Evolutionary conservation across 1,139 yeast genomes (phyloP).

Genomic region (Cylindricascospora bacillispora): DNA sequence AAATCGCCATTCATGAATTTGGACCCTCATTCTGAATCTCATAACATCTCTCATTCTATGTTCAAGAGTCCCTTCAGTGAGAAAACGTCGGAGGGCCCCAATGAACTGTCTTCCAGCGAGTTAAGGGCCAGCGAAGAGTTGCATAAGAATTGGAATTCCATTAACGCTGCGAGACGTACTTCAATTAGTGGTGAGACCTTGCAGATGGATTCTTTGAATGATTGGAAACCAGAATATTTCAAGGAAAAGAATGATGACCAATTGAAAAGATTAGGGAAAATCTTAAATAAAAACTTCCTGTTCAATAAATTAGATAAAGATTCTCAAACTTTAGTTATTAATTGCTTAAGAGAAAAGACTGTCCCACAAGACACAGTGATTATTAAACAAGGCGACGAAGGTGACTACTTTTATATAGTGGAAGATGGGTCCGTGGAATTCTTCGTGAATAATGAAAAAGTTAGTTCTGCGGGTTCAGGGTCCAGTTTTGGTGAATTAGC

Average conservation of each 20-base stretch:
- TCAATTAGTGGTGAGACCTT: slow-evolving; percentile 71
- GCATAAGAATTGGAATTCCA: slow-evolving; percentile 12
- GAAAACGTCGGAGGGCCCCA: slow-evolving; percentile 1
- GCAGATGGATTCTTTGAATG: slow-evolving; percentile 36
- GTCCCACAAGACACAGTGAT: slow-evolving; percentile 51
- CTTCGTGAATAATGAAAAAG: slow-evolving; percentile 59
- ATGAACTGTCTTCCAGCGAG: slow-evolving; percentile 7
- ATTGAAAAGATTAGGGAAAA: slow-evolving; percentile 50
- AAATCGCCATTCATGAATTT: slow-evolving; percentile 53
- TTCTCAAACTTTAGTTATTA: slow-evolving; percentile 63
- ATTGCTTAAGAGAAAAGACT: slow-evolving; percentile 64
- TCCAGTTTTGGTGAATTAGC: slow-evolving; percentile 95
- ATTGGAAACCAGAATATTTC: slow-evolving; percentile 68
- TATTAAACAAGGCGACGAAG: slow-evolving; percentile 91
- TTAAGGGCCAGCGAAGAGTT: slow-evolving; percentile 32
- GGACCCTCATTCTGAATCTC: slow-evolving; percentile 42
- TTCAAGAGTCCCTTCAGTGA: slow-evolving; percentile 6
- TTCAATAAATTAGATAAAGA: slow-evolving; percentile 67
- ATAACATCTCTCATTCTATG: background rate
- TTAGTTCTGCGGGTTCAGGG: slow-evolving; percentile 69
- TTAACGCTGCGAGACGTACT: slow-evolving; percentile 75
- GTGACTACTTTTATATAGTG: slow-evolving; percentile 84
- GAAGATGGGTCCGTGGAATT: slow-evolving; percentile 80
- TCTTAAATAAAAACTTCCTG: slow-evolving; percentile 69
- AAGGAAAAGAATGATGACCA: slow-evolving; percentile 49